Evolutionary conservation across 352 stramenopile species (phyloP).

Genomic region (Phytophthora macrochlamydospora): DNA sequence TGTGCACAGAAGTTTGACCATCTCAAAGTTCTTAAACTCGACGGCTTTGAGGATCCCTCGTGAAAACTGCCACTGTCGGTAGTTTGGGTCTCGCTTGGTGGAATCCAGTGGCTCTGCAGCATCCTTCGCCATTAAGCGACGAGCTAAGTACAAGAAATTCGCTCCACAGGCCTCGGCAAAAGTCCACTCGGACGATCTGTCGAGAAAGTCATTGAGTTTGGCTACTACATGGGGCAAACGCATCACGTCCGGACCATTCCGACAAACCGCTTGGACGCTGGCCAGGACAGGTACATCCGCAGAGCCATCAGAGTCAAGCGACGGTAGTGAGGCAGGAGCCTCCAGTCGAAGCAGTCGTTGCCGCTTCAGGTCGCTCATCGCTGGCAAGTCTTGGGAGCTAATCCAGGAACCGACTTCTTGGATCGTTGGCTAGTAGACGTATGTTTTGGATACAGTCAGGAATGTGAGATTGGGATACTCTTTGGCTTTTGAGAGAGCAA

Average conservation of each 20-base stretch:
- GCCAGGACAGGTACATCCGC: neutral
- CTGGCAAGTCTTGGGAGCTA: neutral
- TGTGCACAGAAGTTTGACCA: slow-evolving; percentile 10
- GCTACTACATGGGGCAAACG: slow-evolving; percentile 12
- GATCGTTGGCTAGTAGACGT: too few species aligned
- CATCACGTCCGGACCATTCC: slow-evolving; percentile 5
- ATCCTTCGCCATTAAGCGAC: slow-evolving; percentile 3
- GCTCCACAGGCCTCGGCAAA: slow-evolving; percentile 4
- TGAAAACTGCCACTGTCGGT: slow-evolving; percentile 23
- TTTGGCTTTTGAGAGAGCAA: neutral
- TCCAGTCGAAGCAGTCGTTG: neutral
- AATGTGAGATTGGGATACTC: neutral
- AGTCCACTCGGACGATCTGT: slow-evolving; percentile 10
- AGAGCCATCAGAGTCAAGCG: neutral
- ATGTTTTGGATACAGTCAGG: too few species aligned
- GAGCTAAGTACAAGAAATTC: slow-evolving; percentile 12
- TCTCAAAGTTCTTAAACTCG: slow-evolving; percentile 2
- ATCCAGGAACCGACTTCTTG: too few species aligned
- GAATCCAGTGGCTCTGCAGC: slow-evolving; percentile 5
- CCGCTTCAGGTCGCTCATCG: neutral
- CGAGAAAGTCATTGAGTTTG: slow-evolving; percentile 16
- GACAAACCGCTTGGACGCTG: slow-evolving; percentile 10
- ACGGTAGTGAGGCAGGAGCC: neutral
- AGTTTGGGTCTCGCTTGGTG: neutral
- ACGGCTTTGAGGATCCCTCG: slow-evolving; percentile 5